Percentiles rank a stretch among this genome's conserved stretches.
phyloP scores from a whole-genome alignment of 2,329 filamentous ascomycete species.

The Phialophora verrucosa region DNA sequence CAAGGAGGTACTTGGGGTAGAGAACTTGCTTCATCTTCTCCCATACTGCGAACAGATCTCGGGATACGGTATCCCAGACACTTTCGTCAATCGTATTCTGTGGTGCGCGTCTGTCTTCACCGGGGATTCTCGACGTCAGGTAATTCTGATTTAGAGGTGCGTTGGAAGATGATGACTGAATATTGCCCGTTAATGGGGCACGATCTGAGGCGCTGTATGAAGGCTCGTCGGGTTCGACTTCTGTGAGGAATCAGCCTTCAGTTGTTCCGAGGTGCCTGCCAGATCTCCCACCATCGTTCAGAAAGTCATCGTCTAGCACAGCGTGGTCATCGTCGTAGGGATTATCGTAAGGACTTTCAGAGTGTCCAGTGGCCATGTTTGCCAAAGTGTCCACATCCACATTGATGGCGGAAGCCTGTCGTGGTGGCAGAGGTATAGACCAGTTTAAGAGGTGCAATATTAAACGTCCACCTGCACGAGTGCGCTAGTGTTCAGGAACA shows the following conservation, averaged over 20 bases:
- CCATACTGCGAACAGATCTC: slow-evolving; percentile 92
- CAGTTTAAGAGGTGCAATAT: neutral
- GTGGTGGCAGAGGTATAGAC: neutral
- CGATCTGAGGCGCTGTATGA: slow-evolving; percentile 71
- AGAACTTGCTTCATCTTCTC: slow-evolving; percentile 97
- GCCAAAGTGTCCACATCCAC: slow-evolving; percentile 30
- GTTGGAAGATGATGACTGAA: slow-evolving; percentile 65
- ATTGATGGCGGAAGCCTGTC: neutral
- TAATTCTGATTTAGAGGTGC: slow-evolving; percentile 73
- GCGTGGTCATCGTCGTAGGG: slow-evolving; percentile 38
- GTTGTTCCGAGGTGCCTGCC: slow-evolving; percentile 63
- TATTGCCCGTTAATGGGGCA: slow-evolving; percentile 83
- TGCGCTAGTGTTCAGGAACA: neutral
- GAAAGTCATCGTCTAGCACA: slow-evolving; percentile 46
- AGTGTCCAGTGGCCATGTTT: slow-evolving; percentile 44
- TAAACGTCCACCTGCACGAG: neutral
- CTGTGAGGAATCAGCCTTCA: slow-evolving; percentile 77
- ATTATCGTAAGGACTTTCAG: slow-evolving; percentile 25
- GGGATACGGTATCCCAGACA: slow-evolving; percentile 95
- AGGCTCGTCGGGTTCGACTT: slow-evolving; percentile 89
- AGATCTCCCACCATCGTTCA: slow-evolving; percentile 47
- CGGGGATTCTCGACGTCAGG: slow-evolving; percentile 85
- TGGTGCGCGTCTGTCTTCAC: slow-evolving; percentile 87
- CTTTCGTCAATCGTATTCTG: slow-evolving; percentile 95
- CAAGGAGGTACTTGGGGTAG: slow-evolving; percentile 91